Conservation (phyloP, 2,329 filamentous ascomycete genomes). For the Ophiostoma triangulosporum region DNA sequence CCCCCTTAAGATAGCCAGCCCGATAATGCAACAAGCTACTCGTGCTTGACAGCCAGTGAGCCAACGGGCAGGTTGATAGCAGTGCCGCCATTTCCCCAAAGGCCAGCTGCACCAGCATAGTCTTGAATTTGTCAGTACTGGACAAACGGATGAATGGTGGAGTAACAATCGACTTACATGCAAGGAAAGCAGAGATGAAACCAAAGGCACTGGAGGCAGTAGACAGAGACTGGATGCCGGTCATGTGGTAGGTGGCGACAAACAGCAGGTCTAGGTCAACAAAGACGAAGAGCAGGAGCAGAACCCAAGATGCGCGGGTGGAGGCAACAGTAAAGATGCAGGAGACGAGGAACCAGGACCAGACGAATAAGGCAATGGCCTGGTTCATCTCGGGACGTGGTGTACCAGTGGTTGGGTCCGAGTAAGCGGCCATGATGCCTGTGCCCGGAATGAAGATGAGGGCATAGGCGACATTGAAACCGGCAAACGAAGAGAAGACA, state of each 20-base stretch:
- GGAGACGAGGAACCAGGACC: conserved; percentile 48
- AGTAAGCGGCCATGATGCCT: conserved; percentile 39
- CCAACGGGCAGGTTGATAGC: conserved; percentile 12
- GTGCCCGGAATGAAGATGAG: conserved; percentile 59
- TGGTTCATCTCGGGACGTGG: conserved; percentile 31
- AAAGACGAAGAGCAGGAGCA: conserved; percentile 9
- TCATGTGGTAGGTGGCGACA: conserved; percentile 9
- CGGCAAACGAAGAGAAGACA: conserved; percentile 65
- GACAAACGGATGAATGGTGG: no score
- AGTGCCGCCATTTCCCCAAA: conserved; percentile 8
- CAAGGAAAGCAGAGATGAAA: conserved; percentile 8
- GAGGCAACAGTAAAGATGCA: conserved; percentile 30
- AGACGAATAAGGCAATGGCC: conserved; percentile 60
- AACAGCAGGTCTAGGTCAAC: conserved; percentile 9
- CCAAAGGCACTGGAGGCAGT: conserved; percentile 8
- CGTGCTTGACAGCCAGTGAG: conserved; percentile 8
- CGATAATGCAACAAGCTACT: background rate
- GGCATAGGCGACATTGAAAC: conserved; percentile 68
- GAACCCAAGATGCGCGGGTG: conserved; percentile 8
- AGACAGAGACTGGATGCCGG: background rate
- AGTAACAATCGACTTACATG: conserved; percentile 6
- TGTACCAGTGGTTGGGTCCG: conserved; percentile 9
- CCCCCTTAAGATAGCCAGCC: background rate
- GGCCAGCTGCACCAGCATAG: conserved; percentile 11
- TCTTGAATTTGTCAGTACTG: conserved; percentile 1